Percentiles rank a stretch among this genome's conserved stretches.
Evolutionary conservation across 495 filamentous ascomycete genomes (phyloP).

Genomic region (Parachaetomium inaequale): DNA sequence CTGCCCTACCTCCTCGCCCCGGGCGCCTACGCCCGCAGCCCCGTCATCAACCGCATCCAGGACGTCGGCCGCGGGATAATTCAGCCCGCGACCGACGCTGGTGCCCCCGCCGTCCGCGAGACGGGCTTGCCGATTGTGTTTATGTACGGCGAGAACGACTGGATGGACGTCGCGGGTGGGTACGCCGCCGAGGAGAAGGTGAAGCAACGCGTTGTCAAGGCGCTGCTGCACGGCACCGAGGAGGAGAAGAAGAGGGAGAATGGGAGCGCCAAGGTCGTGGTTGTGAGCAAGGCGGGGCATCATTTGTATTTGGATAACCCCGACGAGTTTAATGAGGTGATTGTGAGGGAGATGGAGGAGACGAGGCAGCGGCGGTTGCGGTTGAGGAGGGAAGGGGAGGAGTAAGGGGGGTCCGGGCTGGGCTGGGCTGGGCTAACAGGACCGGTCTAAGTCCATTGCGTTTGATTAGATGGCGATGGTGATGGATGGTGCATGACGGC

Average conservation of each 20-base stretch:
- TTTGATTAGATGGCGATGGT: not conserved
- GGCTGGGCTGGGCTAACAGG: no score
- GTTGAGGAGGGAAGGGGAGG: not conserved
- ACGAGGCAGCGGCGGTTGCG: conserved; percentile 28
- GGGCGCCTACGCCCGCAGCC: conserved; percentile 85
- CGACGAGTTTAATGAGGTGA: conserved; percentile 80
- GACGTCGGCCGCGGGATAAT: conserved; percentile 71
- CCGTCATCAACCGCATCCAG: conserved; percentile 80
- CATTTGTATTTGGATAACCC: conserved; percentile 90
- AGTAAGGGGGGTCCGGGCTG: not conserved
- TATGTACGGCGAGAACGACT: conserved; percentile 96
- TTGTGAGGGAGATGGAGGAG: conserved; percentile 77
- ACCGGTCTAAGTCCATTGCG: not conserved
- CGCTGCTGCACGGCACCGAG: conserved; percentile 55
- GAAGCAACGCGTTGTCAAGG: conserved; percentile 58
- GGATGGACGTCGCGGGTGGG: conserved; percentile 94
- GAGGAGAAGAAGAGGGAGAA: conserved; percentile 70
- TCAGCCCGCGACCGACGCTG: conserved; percentile 33
- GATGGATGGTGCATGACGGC: not conserved
- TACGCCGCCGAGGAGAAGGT: conserved; percentile 77
- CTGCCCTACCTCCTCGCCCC: conserved; percentile 90
- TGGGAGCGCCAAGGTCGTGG: conserved; percentile 77
- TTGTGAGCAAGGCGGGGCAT: conserved; percentile 81
- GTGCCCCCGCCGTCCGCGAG: conserved; percentile 47
- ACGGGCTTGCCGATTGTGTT: conserved; percentile 80